Evolutionary conservation across 129 eudicot genomes (phyloP).

Genomic region (Centaurea solstitialis): DNA sequence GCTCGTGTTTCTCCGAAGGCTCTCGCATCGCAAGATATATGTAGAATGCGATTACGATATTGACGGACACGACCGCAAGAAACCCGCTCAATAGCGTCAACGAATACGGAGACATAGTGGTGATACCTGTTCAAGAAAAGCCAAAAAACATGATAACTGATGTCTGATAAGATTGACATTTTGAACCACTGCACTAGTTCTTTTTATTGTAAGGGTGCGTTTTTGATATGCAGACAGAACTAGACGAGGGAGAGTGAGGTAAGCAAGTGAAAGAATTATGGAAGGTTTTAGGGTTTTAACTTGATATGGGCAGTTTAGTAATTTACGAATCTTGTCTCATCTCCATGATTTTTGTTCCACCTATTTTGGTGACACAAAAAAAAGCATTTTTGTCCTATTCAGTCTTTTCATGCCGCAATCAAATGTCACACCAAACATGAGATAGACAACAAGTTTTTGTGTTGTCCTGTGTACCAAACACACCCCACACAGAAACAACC

Average conservation of each 20-base stretch:
- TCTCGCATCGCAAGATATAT: constrained; percentile 69
- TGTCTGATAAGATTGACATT: no score
- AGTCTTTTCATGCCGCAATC: no score
- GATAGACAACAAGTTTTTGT: no score
- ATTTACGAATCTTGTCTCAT: background rate
- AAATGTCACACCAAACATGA: no score
- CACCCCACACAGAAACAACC: no score
- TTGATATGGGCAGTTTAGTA: background rate
- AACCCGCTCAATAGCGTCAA: constrained; percentile 59
- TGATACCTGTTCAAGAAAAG: constrained; percentile 34
- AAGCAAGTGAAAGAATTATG: background rate
- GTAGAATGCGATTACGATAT: constrained; percentile 59
- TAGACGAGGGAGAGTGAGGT: background rate
- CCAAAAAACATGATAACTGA: background rate
- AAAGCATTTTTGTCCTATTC: background rate
- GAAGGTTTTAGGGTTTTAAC: background rate
- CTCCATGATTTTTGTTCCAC: background rate
- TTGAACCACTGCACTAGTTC: background rate
- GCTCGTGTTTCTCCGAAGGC: constrained; percentile 57
- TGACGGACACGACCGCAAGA: constrained; percentile 65
- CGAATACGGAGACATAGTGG: constrained; percentile 45
- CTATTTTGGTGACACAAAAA: background rate
- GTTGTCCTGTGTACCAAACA: no score
- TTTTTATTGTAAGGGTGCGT: background rate
- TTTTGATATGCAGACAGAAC: background rate